Evolutionary conservation across 495 filamentous ascomycete genomes (phyloP).

Genomic region (Aspergillus leporis): DNA sequence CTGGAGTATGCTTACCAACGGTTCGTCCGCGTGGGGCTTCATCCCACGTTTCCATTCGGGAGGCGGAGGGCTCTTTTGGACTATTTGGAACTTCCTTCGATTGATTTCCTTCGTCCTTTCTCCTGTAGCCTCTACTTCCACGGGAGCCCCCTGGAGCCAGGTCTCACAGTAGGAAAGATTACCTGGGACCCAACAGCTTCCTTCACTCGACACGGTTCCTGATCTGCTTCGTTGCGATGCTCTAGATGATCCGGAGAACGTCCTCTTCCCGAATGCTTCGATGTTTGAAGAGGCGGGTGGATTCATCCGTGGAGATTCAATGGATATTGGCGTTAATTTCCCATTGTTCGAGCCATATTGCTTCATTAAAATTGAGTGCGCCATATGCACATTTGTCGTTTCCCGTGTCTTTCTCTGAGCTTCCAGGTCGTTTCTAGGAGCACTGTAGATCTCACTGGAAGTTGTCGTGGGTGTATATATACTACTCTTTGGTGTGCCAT

Average conservation of each 20-base stretch:
- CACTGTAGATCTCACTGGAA: constrained; percentile 20
- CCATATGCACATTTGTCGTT: constrained; percentile 39
- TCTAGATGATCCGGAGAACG: constrained; percentile 19
- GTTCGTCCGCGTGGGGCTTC: constrained; percentile 30
- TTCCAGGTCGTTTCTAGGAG: constrained; percentile 11
- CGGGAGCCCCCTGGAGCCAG: constrained; percentile 45
- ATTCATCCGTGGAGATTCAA: constrained; percentile 12
- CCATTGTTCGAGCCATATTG: constrained; percentile 29
- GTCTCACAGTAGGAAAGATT: constrained; percentile 45
- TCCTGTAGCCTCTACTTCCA: constrained; percentile 31
- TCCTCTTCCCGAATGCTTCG: constrained; percentile 14
- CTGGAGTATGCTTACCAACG: constrained; percentile 26
- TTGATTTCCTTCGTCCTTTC: constrained; percentile 33
- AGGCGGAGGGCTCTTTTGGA: constrained; percentile 41
- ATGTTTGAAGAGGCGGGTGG: constrained; percentile 17
- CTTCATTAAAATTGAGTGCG: constrained; percentile 39
- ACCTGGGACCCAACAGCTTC: constrained; percentile 41
- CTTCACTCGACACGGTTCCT: constrained; percentile 43
- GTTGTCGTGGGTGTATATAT: constrained; percentile 5
- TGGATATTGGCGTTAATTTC: constrained; percentile 15
- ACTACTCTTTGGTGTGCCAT: constrained; percentile 7
- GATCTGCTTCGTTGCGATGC: constrained; percentile 36
- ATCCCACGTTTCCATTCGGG: constrained; percentile 29
- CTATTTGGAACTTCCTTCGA: constrained; percentile 43
- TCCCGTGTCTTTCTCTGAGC: constrained; percentile 18